Base-by-base conservation (phyloP, 2,329 filamentous ascomycete species). In the Chaetothyriales sp. region DNA sequence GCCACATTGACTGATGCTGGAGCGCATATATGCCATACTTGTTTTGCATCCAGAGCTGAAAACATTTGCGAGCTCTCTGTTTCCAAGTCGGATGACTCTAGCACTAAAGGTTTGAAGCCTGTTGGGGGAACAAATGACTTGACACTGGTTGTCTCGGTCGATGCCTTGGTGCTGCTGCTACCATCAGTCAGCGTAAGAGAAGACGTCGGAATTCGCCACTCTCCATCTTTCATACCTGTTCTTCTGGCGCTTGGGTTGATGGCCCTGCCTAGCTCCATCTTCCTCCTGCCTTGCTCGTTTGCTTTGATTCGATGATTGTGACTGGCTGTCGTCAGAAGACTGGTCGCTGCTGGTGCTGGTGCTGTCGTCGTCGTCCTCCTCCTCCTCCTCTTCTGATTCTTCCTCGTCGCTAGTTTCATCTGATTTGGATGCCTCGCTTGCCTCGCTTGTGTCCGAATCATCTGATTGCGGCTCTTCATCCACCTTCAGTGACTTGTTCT, bases 21-120 rank as follows among this genome's bases (percentile, higher is more conserved):
- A 1, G 69, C 70, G 18, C 68, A 69, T 51, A 74, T 70, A 54
- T 74, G 70, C 63, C 70, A 70, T 47, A 74, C 57, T 59, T 73
- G 67, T 57, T 73, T 74, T 48, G 66, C 67, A 47, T 59, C 59
- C 47, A 71, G 47, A 25, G 55, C 46, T 19, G 55, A 52, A 32
- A 59, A 57, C 5, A 53, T 44, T 18, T 47, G 20, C 3, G 28
- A 19, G 32, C 49, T 43, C 26, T 51, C 43, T 4, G 55, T 50
- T n/a, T 48, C 49, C 18, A 50, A 47, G 45, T 53, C 53, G 7
- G 54, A 55, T 20, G 52, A 47, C n/a, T 51, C 48, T 18, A 51
- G 18, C 3, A 48, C 36, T 46, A 63, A 55, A 39, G 63, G 49
- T 49, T 67, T 67, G 61, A 71, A 72, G 25, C 69, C 70, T n/a